Conservation (phyloP, 768 basidiomycete species). For the Calocybe gangraenosa region DNA sequence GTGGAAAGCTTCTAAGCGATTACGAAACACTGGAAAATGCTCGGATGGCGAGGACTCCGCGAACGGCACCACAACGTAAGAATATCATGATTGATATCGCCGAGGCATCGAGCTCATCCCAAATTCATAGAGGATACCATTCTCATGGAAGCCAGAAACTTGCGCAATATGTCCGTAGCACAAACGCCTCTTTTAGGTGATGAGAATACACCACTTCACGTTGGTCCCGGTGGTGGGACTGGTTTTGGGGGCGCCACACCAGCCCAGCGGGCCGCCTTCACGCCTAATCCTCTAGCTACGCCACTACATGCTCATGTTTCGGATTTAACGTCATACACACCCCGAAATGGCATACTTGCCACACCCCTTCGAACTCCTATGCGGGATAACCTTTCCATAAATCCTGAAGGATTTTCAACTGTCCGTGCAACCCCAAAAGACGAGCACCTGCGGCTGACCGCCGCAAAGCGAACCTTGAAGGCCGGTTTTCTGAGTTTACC, state of each 20-base stretch:
- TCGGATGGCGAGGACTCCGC: slow-evolving; percentile 88
- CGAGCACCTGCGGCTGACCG: slow-evolving; percentile 53
- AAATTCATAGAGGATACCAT: slow-evolving; percentile 80
- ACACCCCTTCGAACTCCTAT: slow-evolving; percentile 94
- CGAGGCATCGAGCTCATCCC: slow-evolving; percentile 1
- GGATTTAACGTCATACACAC: slow-evolving; percentile 53
- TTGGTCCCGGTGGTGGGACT: slow-evolving; percentile 68
- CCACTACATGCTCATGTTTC: slow-evolving; percentile 47
- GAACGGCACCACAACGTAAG: slow-evolving; percentile 87
- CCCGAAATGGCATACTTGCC: slow-evolving; percentile 47
- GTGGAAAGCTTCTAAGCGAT: slow-evolving; percentile 82
- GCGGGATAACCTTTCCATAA: slow-evolving; percentile 89
- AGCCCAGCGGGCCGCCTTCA: slow-evolving; percentile 84
- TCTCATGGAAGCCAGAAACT: slow-evolving; percentile 90
- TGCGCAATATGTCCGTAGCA: slow-evolving; percentile 87
- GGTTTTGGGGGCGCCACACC: slow-evolving; percentile 97
- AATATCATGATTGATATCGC: not conserved
- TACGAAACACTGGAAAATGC: slow-evolving; percentile 89
- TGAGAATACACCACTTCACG: slow-evolving; percentile 93
- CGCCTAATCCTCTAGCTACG: slow-evolving; percentile 94
- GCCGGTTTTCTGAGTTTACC: slow-evolving; percentile 83
- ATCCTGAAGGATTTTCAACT: slow-evolving; percentile 57
- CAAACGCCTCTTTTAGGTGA: slow-evolving; percentile 96
- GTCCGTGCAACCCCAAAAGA: slow-evolving; percentile 75
- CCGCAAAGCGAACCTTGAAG: slow-evolving; percentile 72